phyloP scores from a whole-genome alignment of 1,139 yeast species.

The Schizosaccharomyces versatilis region DNA sequence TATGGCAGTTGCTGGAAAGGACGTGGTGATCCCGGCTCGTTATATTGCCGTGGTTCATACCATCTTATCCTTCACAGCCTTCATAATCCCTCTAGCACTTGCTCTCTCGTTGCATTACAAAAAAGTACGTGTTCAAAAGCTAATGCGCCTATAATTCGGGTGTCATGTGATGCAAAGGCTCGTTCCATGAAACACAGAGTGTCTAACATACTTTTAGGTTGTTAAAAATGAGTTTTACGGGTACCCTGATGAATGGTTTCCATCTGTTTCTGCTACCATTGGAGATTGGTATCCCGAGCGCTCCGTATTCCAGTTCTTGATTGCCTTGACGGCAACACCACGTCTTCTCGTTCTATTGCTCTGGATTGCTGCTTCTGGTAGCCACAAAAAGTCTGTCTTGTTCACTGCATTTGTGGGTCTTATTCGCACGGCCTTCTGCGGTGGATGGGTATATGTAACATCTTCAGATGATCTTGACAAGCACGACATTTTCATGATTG shows the following conservation, averaged over 20 bases:
- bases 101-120: neutral
- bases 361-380: constrained; percentile 27
- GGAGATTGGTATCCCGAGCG: constrained; percentile 95
- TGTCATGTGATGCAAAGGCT: neutral
- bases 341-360: constrained; percentile 52
- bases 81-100: neutral
- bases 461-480: constrained; percentile 92
- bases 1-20: neutral
- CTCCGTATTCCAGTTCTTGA: constrained; percentile 68
- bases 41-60: neutral
- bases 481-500: constrained; percentile 87
- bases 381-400: constrained; percentile 25
- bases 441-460: constrained; percentile 96
- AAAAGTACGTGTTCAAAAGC: neutral
- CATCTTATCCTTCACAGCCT: neutral
- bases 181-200: neutral
- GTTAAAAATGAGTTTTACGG: constrained; percentile 70
- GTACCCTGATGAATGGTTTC: constrained; percentile 96
- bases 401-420: constrained; percentile 36
- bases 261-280: constrained; percentile 86
- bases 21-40: neutral
- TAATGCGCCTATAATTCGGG: neutral
- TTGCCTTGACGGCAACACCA: constrained; percentile 30
- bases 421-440: constrained; percentile 75
- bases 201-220: constrained; percentile 24